These are phyloP conservation scores for Talaromyces nanjingensis DNA, from an alignment of 495 filamentous ascomycete species.

Conservation along the genomic window DNA sequence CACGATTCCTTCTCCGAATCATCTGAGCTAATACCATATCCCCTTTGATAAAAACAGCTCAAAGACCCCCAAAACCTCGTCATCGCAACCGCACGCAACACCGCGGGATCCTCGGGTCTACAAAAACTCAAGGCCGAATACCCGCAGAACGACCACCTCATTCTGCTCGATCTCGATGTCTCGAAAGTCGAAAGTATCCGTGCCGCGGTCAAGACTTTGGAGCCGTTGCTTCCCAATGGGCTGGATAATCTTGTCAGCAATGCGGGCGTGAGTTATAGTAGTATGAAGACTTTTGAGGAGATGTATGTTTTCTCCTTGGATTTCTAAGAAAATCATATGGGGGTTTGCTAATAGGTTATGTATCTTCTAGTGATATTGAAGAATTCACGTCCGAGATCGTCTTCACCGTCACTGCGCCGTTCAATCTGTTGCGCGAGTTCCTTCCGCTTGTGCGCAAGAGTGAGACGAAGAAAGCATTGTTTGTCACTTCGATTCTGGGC, in stretches of 20 bases:
- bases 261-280: background rate
- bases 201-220: background rate
- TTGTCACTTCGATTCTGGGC: background rate
- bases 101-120: background rate
- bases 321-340: background rate
- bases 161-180: background rate
- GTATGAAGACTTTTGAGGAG: background rate
- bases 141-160: background rate
- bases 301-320: background rate
- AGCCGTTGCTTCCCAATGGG: background rate
- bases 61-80: background rate
- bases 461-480: background rate
- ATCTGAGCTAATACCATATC: background rate
- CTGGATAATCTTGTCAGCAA: background rate
- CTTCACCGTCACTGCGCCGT: background rate
- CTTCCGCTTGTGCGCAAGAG: background rate
- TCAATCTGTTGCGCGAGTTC: background rate
- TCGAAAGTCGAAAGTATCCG: background rate
- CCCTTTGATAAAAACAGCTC: background rate
- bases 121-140: background rate
- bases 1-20: background rate
- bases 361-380: background rate
- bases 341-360: background rate
- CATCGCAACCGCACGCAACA: background rate
- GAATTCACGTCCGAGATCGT: background rate